These are phyloP conservation scores for Fragaria vesca DNA, from an alignment of 306 rosid genomes.

Conservation along the genomic window DNA sequence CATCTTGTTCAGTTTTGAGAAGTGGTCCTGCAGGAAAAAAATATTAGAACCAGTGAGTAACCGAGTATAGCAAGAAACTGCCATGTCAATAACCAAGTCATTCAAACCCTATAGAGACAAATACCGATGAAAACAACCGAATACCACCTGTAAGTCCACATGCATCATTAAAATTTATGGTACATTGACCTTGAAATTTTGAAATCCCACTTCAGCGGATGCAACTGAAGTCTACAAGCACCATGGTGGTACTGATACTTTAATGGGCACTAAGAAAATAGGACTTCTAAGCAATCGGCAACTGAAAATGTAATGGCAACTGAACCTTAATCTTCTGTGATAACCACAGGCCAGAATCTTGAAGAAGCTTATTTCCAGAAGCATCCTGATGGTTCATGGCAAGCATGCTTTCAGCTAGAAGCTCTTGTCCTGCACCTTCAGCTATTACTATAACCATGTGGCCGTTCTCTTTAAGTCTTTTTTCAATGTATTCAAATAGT, in stretches of 20 bases:
- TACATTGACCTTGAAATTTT: background rate
- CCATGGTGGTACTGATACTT: background rate
- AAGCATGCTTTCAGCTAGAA: constrained; percentile 30
- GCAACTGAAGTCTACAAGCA: background rate
- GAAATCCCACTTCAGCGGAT: background rate
- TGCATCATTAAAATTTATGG: background rate
- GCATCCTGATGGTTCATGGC: constrained; percentile 40
- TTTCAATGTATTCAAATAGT: constrained; percentile 54
- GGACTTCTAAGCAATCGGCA: background rate
- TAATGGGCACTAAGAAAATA: background rate
- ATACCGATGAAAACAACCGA: background rate
- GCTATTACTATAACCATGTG: constrained; percentile 84
- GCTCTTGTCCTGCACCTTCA: constrained; percentile 74
- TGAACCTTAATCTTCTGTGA: constrained; percentile 62
- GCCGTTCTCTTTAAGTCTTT: constrained; percentile 56
- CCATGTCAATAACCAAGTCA: background rate
- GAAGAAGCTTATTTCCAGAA: constrained; percentile 46
- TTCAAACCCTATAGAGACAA: background rate
- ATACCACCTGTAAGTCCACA: background rate
- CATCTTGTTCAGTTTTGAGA: constrained; percentile 37
- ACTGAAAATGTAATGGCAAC: background rate
- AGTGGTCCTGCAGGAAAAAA: constrained; percentile 54
- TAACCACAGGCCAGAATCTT: constrained; percentile 71
- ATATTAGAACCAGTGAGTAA: background rate
- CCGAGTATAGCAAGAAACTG: background rate